Percentiles rank a stretch among this genome's conserved stretches.
Conservation (phyloP, 768 basidiomycete genomes). For the Sarcodon sp. region DNA sequence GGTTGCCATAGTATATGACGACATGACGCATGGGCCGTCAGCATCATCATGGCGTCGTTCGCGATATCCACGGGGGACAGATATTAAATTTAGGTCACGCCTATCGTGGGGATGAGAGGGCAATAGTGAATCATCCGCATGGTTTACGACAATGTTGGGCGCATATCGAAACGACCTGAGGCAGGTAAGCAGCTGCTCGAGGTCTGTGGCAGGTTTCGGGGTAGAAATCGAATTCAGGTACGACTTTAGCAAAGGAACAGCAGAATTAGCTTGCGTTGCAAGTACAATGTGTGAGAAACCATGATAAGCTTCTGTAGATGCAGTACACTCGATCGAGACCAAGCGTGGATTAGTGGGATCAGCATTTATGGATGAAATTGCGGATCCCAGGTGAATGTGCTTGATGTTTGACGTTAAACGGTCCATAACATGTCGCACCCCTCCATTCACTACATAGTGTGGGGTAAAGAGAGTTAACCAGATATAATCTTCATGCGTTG, state of each 20-base stretch:
- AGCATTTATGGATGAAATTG: conserved; percentile 43
- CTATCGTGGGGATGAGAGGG: conserved; percentile 36
- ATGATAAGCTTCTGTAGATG: conserved; percentile 12
- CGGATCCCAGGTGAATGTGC: conserved; percentile 23
- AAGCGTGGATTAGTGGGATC: conserved; percentile 21
- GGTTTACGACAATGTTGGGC: conserved; percentile 52
- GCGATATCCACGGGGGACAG: conserved; percentile 5
- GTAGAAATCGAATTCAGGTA: conserved; percentile 28
- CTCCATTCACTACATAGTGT: conserved; percentile 53
- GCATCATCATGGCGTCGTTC: not conserved
- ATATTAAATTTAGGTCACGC: conserved; percentile 56
- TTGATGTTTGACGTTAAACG: conserved; percentile 21
- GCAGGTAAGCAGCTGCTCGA: conserved; percentile 27
- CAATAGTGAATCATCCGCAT: conserved; percentile 47
- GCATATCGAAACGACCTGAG: conserved; percentile 42
- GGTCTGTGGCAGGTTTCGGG: conserved; percentile 13
- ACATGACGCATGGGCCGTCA: conserved; percentile 21
- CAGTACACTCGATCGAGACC: conserved; percentile 1
- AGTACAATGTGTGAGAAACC: conserved; percentile 61
- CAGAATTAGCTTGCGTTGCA: conserved; percentile 64
- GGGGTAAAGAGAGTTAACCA: conserved; percentile 53
- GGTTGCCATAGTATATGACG: conserved; percentile 58
- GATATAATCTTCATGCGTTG: conserved; percentile 41
- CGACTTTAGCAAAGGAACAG: conserved; percentile 34
- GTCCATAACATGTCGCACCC: conserved; percentile 45